These are phyloP conservation scores for Lichtheimia ramosa DNA, from an alignment of 371 early-diverging fungal genomes.

Conservation along the genomic window DNA sequence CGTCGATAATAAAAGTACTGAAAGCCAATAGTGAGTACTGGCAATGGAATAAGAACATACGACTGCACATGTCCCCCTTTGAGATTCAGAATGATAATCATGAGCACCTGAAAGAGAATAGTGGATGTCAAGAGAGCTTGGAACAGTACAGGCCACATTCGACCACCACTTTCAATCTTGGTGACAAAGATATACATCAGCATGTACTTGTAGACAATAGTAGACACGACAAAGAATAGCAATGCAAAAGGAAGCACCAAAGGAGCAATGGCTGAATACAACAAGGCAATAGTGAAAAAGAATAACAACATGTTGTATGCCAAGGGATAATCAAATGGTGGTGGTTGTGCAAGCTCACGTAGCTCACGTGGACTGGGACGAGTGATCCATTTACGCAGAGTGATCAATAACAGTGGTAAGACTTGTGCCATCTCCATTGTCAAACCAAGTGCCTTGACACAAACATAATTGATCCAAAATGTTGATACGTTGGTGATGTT, in stretches of 20 bases:
- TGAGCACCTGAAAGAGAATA: conserved; percentile 69
- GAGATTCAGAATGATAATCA: conserved; percentile 63
- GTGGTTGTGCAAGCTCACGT: conserved; percentile 62
- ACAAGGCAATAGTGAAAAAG: conserved; percentile 75
- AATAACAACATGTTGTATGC: conserved; percentile 73
- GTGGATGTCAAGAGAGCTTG: conserved; percentile 63
- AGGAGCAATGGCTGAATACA: conserved; percentile 79
- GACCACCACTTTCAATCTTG: conserved; percentile 71
- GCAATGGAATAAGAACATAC: conserved; percentile 60
- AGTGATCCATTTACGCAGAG: conserved; percentile 61
- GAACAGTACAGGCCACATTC: conserved; percentile 75
- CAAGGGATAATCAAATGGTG: conserved; percentile 70
- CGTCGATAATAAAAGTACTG: conserved; percentile 41
- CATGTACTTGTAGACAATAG: conserved; percentile 72
- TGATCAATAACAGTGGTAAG: conserved; percentile 58
- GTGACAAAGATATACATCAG: conserved; percentile 61
- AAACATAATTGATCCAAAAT: conserved; percentile 76
- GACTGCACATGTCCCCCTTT: conserved; percentile 44
- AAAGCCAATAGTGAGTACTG: conserved; percentile 59
- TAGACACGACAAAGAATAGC: conserved; percentile 67
- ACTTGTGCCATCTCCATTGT: conserved; percentile 71
- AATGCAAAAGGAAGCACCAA: conserved; percentile 74
- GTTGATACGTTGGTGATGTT: conserved; percentile 43
- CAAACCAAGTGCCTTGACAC: conserved; percentile 53
- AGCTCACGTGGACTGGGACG: conserved; percentile 75